phyloP scores from a whole-genome alignment of 768 basidiomycete genomes.

The Amanita jacksonii region DNA sequence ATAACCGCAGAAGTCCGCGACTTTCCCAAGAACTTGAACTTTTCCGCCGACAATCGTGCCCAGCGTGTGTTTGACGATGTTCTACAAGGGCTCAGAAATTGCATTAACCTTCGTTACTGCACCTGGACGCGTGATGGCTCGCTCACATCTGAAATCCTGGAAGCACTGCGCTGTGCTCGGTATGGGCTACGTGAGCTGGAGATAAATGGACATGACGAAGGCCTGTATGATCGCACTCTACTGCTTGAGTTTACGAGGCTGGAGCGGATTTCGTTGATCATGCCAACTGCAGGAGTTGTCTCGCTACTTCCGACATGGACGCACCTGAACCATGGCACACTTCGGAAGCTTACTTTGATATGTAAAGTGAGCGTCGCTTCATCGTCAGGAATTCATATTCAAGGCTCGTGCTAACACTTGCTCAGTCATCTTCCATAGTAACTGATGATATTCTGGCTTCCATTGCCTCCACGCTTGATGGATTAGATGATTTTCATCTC shows the following conservation, averaged over 20 bases:
- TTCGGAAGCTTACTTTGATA: constrained; percentile 53
- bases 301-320: constrained; percentile 44
- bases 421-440: constrained; percentile 47
- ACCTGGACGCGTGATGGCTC: constrained; percentile 80
- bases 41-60: constrained; percentile 16
- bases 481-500: constrained; percentile 49
- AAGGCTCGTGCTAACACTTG: constrained; percentile 1
- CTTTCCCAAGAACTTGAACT: constrained; percentile 48
- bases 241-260: constrained; percentile 44
- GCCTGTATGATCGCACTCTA: constrained; percentile 43
- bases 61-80: constrained; percentile 28
- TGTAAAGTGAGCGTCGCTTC: constrained; percentile 46
- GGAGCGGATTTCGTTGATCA: constrained; percentile 55
- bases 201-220: constrained; percentile 57
- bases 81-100: constrained; percentile 46
- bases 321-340: constrained; percentile 27
- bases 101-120: constrained; percentile 49
- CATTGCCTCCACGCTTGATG: constrained; percentile 37
- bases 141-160: constrained; percentile 47
- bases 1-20: constrained; percentile 51
- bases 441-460: constrained; percentile 45
- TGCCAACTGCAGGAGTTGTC: constrained; percentile 56
- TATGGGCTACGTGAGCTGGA: constrained; percentile 35
- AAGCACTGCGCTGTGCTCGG: constrained; percentile 26
- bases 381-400: background rate